phyloP scores from a whole-genome alignment of 2,329 filamentous ascomycete species.

The Microsporum ferrugineum region DNA sequence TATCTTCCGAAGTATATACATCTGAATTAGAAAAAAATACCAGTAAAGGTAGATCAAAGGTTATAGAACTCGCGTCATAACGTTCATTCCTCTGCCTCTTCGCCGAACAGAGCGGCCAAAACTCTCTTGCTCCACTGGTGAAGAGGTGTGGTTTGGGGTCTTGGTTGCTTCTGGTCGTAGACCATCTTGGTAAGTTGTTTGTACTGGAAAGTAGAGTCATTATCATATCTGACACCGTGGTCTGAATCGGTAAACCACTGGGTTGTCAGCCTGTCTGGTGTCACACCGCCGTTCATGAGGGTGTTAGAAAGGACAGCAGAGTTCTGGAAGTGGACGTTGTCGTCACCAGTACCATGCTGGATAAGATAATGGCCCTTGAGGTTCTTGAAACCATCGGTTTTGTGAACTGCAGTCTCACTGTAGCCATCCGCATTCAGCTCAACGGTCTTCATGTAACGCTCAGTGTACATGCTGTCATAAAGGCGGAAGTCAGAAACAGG shows the following conservation, averaged over 20 bases:
- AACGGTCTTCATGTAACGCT: conserved; percentile 59
- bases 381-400: conserved; percentile 50
- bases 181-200: conserved; percentile 51
- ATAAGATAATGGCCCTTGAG: conserved; percentile 50
- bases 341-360: conserved; percentile 56
- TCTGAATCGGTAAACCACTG: conserved; percentile 56
- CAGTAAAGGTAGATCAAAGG: neutral
- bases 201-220: conserved; percentile 47
- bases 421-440: conserved; percentile 49
- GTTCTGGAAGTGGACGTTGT: conserved; percentile 63
- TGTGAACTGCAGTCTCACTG: conserved; percentile 48
- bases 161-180: conserved; percentile 50
- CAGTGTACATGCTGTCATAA: conserved; percentile 61
- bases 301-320: conserved; percentile 50
- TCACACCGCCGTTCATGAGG: conserved; percentile 48
- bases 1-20: neutral
- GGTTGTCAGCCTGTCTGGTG: conserved; percentile 51
- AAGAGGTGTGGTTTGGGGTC: conserved; percentile 21
- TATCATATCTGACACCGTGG: conserved; percentile 50
- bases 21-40: neutral
- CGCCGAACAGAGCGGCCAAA: neutral
- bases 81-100: neutral
- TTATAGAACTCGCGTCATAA: neutral
- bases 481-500: conserved; percentile 59
- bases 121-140: conserved; percentile 40